Evolutionary conservation across 2,329 filamentous ascomycete genomes (phyloP).

Genomic region (Epichloe uncinata): DNA sequence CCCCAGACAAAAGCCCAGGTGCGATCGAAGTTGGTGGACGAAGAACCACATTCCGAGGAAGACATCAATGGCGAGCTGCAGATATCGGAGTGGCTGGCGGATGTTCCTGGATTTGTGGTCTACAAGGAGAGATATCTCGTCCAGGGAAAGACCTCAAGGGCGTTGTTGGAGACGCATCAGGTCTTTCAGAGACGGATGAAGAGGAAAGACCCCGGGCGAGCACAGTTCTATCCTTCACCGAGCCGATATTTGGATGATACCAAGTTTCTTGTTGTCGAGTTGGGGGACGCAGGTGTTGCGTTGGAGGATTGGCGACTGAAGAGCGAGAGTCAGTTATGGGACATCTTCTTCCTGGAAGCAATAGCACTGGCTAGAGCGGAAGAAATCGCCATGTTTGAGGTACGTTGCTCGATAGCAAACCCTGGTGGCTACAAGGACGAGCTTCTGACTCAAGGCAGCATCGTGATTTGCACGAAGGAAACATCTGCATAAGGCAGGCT

Average conservation of each 20-base stretch:
- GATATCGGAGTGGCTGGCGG: slow-evolving; percentile 51
- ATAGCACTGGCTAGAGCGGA: slow-evolving; percentile 49
- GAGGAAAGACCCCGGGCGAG: slow-evolving; percentile 39
- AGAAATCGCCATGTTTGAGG: slow-evolving; percentile 45
- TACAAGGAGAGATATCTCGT: slow-evolving; percentile 53
- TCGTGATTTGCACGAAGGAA: slow-evolving; percentile 52
- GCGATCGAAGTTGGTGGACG: slow-evolving; percentile 40
- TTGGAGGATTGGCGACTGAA: slow-evolving; percentile 44
- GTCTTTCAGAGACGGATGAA: slow-evolving; percentile 40
- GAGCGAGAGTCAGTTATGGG: slow-evolving; percentile 42
- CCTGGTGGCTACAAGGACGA: neutral
- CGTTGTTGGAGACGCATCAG: slow-evolving; percentile 47
- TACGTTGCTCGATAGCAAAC: slow-evolving; percentile 15
- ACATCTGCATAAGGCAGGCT: slow-evolving; percentile 42
- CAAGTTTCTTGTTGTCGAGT: slow-evolving; percentile 46
- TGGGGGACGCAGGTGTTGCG: slow-evolving; percentile 48
- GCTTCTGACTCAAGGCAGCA: slow-evolving; percentile 29
- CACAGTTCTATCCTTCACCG: slow-evolving; percentile 50
- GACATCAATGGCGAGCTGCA: slow-evolving; percentile 45
- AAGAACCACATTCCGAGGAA: slow-evolving; percentile 40
- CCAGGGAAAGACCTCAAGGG: slow-evolving; percentile 38
- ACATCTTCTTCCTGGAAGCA: slow-evolving; percentile 47
- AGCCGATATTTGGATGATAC: slow-evolving; percentile 45
- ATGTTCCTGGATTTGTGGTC: slow-evolving; percentile 50
- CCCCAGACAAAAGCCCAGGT: slow-evolving; percentile 43